Evolutionary conservation across 2,329 filamentous ascomycete genomes (phyloP).

Genomic region (Exophiala mesophila): DNA sequence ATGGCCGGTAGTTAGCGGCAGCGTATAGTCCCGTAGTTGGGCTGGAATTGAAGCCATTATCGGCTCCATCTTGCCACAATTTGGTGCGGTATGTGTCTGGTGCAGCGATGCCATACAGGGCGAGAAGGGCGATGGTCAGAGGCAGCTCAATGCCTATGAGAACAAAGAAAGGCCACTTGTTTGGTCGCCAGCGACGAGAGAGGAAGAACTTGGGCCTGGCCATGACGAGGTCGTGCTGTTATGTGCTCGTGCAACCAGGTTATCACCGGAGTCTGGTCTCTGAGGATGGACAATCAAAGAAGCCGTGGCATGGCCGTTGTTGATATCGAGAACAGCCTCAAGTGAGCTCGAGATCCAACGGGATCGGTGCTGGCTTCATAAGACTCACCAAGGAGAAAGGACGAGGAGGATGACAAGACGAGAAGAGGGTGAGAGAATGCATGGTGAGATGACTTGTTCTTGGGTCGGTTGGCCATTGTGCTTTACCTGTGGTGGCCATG

Average conservation of each 20-base stretch:
- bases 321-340: not conserved
- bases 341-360: not conserved
- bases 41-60: slow-evolving; percentile 59
- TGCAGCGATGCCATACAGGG: slow-evolving; percentile 58
- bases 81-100: slow-evolving; percentile 58
- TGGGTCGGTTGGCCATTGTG: slow-evolving; percentile 3
- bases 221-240: not conserved
- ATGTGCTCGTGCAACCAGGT: too few species aligned
- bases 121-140: slow-evolving; percentile 53
- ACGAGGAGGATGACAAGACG: not conserved
- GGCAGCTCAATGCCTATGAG: slow-evolving; percentile 53
- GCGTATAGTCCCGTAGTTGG: slow-evolving; percentile 54
- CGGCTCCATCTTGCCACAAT: slow-evolving; percentile 58
- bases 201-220: slow-evolving; percentile 37
- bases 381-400: not conserved
- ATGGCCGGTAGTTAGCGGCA: slow-evolving; percentile 54
- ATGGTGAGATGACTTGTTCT: not conserved
- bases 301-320: not conserved
- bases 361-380: not conserved
- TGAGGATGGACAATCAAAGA: too few species aligned
- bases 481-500: slow-evolving; percentile 13
- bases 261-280: too few species aligned
- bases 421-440: not conserved
- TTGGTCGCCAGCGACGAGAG: slow-evolving; percentile 51
- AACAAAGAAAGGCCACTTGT: slow-evolving; percentile 42